Evolutionary conservation across 208 protist genomes (phyloP), one percentile per base, ranked within the genome.

Genomic region (Porcisia deanei): DNA sequence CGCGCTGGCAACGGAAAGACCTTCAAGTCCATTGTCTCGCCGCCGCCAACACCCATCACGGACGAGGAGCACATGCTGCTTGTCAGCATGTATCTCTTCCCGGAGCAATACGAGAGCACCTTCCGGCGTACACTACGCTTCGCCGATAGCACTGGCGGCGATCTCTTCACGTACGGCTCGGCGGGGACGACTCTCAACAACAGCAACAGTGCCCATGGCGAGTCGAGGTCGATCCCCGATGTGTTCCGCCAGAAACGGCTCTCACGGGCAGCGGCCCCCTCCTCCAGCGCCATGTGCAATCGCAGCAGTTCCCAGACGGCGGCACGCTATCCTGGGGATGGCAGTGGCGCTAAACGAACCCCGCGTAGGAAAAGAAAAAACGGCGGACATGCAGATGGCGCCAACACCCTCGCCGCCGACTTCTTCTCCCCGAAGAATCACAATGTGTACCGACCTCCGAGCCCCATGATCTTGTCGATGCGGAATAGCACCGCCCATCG

Each of bases 381-480:
- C 16, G 30, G 30, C 47, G 34, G 53, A 45, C 66, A 75, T 18
- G 60, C 3, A 30, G 59, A 71, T 4, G 70, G 59, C 60, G 67
- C 8, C 18, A 67, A 55, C 58, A 78, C 83, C 60, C 72, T 70
- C 58, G 68, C 68, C 39, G 83, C 88, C 0, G 89, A 91, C 61
- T 82, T 75, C 68, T 86, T 88, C 60, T 63, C 79, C 1, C 45
- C 76, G 1, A 77, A 82, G 63, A 81, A 83, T 12, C 80, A 87
- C 25, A 87, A 85, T 22, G 87, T 81, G 16, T 96, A 93, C 84
- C 83, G 85, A 30, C 90, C 92, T 3, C 92, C 92, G 14, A 93
- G 89, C 47, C 92, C 92, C 61, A 92, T 96, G 88, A 91, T 96
- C 80, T 79, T 96, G 60, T 96, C 90, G 16, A 88, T 94, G 75